These are phyloP conservation scores for Ganoderma lingzhi DNA, from an alignment of 1,284 basidiomycete genomes.

Conservation along the genomic window DNA sequence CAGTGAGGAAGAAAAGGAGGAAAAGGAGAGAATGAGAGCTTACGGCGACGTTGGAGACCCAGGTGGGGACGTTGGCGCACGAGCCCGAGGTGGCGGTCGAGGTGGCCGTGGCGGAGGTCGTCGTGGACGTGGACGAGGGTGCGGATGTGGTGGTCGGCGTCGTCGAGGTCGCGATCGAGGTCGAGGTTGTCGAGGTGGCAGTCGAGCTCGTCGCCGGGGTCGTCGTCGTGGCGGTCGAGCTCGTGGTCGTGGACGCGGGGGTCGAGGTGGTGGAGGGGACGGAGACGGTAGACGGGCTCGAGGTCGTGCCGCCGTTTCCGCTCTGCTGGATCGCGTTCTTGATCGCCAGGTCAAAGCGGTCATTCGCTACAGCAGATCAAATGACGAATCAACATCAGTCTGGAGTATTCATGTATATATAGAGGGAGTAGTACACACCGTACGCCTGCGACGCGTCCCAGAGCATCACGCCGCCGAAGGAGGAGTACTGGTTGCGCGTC, in stretches of 20 bases:
- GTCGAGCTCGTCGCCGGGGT: slow-evolving; percentile 32
- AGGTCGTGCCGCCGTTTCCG: slow-evolving; percentile 38
- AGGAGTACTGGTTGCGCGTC: slow-evolving; percentile 59
- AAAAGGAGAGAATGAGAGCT: slow-evolving; percentile 34
- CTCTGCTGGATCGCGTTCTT: slow-evolving; percentile 57
- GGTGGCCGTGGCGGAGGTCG: slow-evolving; percentile 40
- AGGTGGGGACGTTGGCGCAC: slow-evolving; percentile 58
- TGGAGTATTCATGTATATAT: background rate
- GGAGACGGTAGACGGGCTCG: slow-evolving; percentile 24
- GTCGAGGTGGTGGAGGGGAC: slow-evolving; percentile 37
- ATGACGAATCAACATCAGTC: background rate
- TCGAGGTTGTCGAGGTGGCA: slow-evolving; percentile 35
- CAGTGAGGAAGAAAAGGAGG: slow-evolving; percentile 37
- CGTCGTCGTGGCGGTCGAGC: slow-evolving; percentile 30
- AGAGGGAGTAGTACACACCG: slow-evolving; percentile 43
- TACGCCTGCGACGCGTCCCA: slow-evolving; percentile 72
- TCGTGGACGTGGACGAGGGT: slow-evolving; percentile 38
- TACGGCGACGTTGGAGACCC: slow-evolving; percentile 53
- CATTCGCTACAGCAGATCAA: slow-evolving; percentile 50
- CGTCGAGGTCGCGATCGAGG: slow-evolving; percentile 32
- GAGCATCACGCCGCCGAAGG: slow-evolving; percentile 78
- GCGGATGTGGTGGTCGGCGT: slow-evolving; percentile 31
- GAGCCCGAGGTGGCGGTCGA: slow-evolving; percentile 40
- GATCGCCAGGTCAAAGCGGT: slow-evolving; percentile 56
- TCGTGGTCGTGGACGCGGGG: slow-evolving; percentile 24